Evolutionary conservation across 805 yeast genomes (phyloP), one percentile per base, ranked within the genome.

Genomic region (Suhomyces pyralidae): DNA sequence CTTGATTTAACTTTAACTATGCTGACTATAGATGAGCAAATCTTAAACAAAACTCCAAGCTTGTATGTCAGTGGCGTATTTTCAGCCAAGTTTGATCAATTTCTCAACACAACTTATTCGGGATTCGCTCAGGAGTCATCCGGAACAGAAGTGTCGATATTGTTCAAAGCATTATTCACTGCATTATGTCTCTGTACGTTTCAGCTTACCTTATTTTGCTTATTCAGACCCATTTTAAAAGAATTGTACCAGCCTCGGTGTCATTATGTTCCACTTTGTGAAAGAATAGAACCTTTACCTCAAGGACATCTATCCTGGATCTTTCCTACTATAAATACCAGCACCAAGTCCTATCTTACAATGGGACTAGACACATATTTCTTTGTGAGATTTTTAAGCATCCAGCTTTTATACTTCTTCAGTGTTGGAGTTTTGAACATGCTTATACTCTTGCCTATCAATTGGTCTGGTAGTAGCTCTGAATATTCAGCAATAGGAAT

Each of bases 311-410:
- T 84, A 26, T 74, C 74, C 3, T 88, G 93, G 93, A 55, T 85
- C 1, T 44, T 60, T 4, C 79, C 82, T 0, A 70, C 80, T 0
- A 50, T 81, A 26, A 55, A 61, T 7, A 62, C 67, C 19, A 74
- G 76, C 1, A 69, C 81, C 5, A 70, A 73, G 7, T 68, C 71
- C 26, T 84, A 81, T 58, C 62, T 76, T 25, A 66, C 72, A 1
- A 68, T 79, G 55, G 96, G 96, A 0, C 63, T 88, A 7, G 97
- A 90, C 65, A 83, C 91, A 0, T 89, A 86, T 63, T 84, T 86
- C 61, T 85, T 88, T 57, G 60, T 89, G 2, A 66, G 96, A 48
- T 89, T 80, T 59, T 61, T 90, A 45, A 65, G 72, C 47, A 68
- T 85, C 4, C 61, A 87, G 9, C 61, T 82, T 30, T 55, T 78